Base-by-base conservation (phyloP, 495 filamentous ascomycete genomes). In the Penicillium taxi region DNA sequence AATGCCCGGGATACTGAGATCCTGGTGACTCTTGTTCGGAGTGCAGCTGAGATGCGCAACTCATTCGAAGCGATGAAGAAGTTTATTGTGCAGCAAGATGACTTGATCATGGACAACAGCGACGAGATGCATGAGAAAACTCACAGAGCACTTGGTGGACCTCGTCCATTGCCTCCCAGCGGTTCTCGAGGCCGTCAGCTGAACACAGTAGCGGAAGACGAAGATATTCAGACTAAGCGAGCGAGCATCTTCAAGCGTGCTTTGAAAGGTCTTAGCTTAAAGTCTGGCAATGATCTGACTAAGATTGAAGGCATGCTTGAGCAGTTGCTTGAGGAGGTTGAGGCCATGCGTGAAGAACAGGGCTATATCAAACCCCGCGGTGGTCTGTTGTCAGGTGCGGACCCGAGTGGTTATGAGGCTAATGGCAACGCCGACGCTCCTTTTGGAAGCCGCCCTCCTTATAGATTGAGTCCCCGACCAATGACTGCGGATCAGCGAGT, bases 1-100 rank as follows among this genome's bases (percentile, higher is more conserved):
- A 96, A 93, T 62, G 91, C 91, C 30, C 74, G 90, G 25, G 91
- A 99, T 50, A 99, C 91, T 1, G 91, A 96, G 63, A 95, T 99
- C 35, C 62, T 99, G 20, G 83, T 96, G 32, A 94, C 91, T 2
- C 72, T 99, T 25, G 91, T 96, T 31, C 78, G 87, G 34, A 87
- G 86, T 44, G 89, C 93, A 11, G 86, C 93, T 8, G 91, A 99
- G 53, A 95, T 96, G 88, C 86, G 91, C 39, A 94, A 84, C 43
- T 90, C 84, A 9, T 95, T 96, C 53, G 88, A 96, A 49, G 89
- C 94, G 45, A 84, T 99, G 79, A 96, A 93, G 73, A 82, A 77
- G 47, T 81, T 90, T 56, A 77, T 99, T 27, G 80, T 79, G 2
- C 82, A 90, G 27, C 87, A 89, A 29, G 86, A 94, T 52, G 82